phyloP scores from a whole-genome alignment of 768 basidiomycete species.

The Phaeotremella fagi region DNA sequence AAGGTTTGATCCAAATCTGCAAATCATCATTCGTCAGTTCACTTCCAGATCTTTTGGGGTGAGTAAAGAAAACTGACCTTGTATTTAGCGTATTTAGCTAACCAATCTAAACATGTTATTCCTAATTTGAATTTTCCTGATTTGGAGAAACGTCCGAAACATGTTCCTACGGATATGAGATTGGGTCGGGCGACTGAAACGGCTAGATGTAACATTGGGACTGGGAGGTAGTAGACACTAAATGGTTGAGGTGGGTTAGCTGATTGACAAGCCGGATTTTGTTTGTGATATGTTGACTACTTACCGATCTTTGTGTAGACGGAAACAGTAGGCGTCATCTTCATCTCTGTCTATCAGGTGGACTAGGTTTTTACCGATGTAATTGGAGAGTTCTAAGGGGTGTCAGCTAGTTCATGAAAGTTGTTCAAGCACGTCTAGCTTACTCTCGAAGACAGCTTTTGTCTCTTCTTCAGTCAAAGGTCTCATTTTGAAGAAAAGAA shows the following conservation, averaged over 20 bases:
- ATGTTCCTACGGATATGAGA: slow-evolving; percentile 87
- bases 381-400: slow-evolving; percentile 76
- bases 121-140: slow-evolving; percentile 96
- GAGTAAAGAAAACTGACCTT: slow-evolving; percentile 60
- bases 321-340: slow-evolving; percentile 85
- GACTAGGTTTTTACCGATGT: slow-evolving; percentile 94
- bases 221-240: slow-evolving; percentile 88
- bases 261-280: no score
- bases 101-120: slow-evolving; percentile 83
- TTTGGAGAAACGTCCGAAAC: slow-evolving; percentile 97
- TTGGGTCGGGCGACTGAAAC: slow-evolving; percentile 89
- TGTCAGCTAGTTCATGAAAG: background rate
- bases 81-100: slow-evolving; percentile 95
- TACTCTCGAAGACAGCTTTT: slow-evolving; percentile 82
- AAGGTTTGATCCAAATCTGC: slow-evolving; percentile 97
- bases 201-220: slow-evolving; percentile 84
- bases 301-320: slow-evolving; percentile 78
- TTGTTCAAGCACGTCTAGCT: slow-evolving; percentile 8
- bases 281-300: background rate
- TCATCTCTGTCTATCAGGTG: slow-evolving; percentile 91
- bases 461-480: slow-evolving; percentile 96
- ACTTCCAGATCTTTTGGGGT: no score
- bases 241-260: no score
- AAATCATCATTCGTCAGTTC: background rate
- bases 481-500: slow-evolving; percentile 76